Base-by-base conservation (phyloP, 176 grass and related monocot species). In the Elaeis guineensis region DNA sequence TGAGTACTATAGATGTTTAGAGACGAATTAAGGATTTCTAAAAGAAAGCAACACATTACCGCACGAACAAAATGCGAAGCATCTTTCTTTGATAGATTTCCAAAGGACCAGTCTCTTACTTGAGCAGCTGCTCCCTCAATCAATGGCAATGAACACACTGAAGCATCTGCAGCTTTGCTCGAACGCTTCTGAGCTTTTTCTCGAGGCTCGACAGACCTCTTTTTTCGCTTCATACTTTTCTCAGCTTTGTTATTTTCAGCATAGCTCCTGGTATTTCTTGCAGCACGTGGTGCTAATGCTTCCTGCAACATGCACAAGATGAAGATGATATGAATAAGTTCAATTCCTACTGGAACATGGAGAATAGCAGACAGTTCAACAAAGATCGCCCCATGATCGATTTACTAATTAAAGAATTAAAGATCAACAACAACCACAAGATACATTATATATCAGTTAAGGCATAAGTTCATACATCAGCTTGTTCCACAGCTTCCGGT, bases 221-320 rank as follows among this genome's bases (percentile, higher is more conserved):
- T 91, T 88, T 80, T 98, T 64, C 84, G 81, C 64, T 56, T 77
- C 49, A 59, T 76, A 52, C 48, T 82, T 80, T 83, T 89, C 60
- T 86, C 78, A 11, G 86, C 65, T 44, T 75, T 78, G 61, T 70
- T 76, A 75, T 92, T 82, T 76, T 98, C 93, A 71, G 89, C 81
- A 71, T 98, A 98, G 56, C 84, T 98, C 70, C 80, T 84, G 44
- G 63, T 92, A 79, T 64, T 98, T 67, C 93, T 81, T 55, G 93
- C 93, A 88, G 93, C 93, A 54, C 93, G 87, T 76, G 93, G 93
- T 61, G 93, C 93, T 73, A 98, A 80, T 48, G 85, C 86, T 79
- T 91, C 87, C 93, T 98, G 75, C 12, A 55, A 19, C 17, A 69
- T 25, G 18, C 35, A 44, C 35, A 82, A 14, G 18, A 73, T 54